These are phyloP conservation scores for Aspergillus unguis DNA, from an alignment of 2,329 filamentous ascomycete genomes.

Conservation along the genomic window DNA sequence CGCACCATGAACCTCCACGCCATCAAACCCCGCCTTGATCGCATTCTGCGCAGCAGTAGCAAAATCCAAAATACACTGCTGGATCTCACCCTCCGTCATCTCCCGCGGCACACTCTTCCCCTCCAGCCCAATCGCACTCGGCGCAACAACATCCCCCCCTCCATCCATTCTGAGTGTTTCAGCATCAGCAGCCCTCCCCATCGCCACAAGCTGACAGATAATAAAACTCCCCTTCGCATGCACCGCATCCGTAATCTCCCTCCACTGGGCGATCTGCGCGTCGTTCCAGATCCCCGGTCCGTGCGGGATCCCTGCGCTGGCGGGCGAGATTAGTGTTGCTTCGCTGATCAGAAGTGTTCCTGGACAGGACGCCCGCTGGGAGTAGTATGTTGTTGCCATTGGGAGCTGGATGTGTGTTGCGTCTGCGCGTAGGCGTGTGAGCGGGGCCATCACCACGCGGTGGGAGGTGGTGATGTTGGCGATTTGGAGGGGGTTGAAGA, in stretches of 20 bases:
- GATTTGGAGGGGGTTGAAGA: conserved; percentile 32
- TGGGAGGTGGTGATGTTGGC: conserved; percentile 38
- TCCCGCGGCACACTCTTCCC: conserved; percentile 28
- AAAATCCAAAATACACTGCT: conserved; percentile 40
- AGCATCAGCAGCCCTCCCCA: conserved; percentile 53
- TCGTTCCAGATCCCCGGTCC: conserved; percentile 55
- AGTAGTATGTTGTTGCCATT: conserved; percentile 40
- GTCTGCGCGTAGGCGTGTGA: conserved; percentile 52
- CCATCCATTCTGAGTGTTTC: conserved; percentile 17
- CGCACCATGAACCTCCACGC: conserved; percentile 49
- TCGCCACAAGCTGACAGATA: conserved; percentile 58
- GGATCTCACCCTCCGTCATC: conserved; percentile 43
- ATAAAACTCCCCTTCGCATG: conserved; percentile 60
- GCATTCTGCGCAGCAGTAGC: conserved; percentile 50
- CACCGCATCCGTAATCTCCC: conserved; percentile 57
- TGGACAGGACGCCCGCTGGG: conserved; percentile 49
- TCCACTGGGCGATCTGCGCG: conserved; percentile 57
- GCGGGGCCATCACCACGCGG: conserved; percentile 53
- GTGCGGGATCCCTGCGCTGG: conserved; percentile 1
- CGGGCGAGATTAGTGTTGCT: conserved; percentile 46
- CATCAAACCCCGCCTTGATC: conserved; percentile 54
- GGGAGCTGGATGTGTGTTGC: conserved; percentile 47
- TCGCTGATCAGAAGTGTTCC: conserved; percentile 59
- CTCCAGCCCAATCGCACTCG: conserved; percentile 15
- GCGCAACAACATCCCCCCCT: conserved; percentile 19